Evolutionary conservation across 2,329 filamentous ascomycete species (phyloP).

Genomic region (Cladosporium sp.): DNA sequence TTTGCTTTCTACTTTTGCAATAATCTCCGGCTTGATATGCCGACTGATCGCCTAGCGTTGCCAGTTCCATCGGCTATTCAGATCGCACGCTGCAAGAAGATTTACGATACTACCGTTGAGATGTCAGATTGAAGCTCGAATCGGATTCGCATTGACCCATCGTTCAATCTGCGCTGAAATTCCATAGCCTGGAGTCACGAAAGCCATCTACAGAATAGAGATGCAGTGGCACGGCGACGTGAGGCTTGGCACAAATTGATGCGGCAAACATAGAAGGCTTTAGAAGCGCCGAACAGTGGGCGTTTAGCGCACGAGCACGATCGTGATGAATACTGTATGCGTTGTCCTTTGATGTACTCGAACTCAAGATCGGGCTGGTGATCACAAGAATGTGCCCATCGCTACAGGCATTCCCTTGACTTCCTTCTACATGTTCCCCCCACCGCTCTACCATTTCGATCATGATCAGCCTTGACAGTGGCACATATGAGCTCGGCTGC

Average conservation of each 20-base stretch:
- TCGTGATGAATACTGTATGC: neutral
- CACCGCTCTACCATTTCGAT: neutral
- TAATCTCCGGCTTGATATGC: constrained; percentile 7
- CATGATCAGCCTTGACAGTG: constrained; percentile 1
- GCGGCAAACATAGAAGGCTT: neutral
- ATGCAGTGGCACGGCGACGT: neutral
- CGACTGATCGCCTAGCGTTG: neutral
- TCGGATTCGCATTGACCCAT: neutral
- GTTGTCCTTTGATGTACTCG: neutral
- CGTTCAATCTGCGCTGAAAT: neutral
- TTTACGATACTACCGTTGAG: neutral
- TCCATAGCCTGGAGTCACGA: neutral
- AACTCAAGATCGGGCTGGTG: neutral
- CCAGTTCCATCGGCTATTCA: neutral
- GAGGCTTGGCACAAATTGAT: neutral
- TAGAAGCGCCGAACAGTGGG: constrained; percentile 8
- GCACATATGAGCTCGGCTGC: neutral
- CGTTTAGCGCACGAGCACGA: neutral
- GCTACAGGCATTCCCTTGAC: neutral
- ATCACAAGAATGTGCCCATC: neutral
- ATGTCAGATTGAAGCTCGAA: neutral
- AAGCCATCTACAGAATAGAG: neutral
- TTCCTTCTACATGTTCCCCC: neutral
- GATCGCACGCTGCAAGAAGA: neutral
- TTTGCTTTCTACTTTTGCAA: neutral